Base-by-base conservation (phyloP, 2,329 filamentous ascomycete species). In the Sclerotinia glacialis region DNA sequence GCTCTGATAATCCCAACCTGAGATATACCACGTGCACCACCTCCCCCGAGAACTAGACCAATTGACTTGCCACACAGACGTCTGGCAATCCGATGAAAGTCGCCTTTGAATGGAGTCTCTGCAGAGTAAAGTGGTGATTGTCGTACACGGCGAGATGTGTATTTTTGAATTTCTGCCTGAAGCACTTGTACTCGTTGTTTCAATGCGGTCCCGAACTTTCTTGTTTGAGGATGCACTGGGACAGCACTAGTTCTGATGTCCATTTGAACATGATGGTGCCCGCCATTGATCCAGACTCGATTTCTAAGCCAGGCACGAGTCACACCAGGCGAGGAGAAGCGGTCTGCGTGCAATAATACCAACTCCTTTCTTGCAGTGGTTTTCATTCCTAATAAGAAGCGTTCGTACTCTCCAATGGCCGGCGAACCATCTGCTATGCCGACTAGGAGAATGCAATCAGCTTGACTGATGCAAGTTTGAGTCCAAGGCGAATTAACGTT, bases 401-500 rank as follows among this genome's bases (percentile, higher is more conserved):
- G 87, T 77, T 99, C 95, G 72, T 98, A 99, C 77, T 99, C 96
- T 52, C 95, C 95, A 71, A 98, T 95, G 54, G 86, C 89, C 0
- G 95, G 90, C 3, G 93, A 96, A 0, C 90, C 89, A 76, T 98
- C 95, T 0, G 93, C 95, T 18, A 98, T 80, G 0, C 93, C 95
- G 37, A 99, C 92, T 11, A 99, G 83, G 9, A 99, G 83, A 70
- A 99, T 97, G 72, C 93, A 97, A 78, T 99, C 95, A 1, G 95
- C 95, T 78, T 99, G 95, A 21, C 90, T 90, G 71, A 99, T 97
- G 77, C 96, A 99, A 0, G 95, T 98, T 75, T 97, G 93, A 0
- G 96, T 99, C 95, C 95, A 99, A 0, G 94, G 93, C 1, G 96
- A 92, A 73, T 97, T 98, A 73, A 98, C 95, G 68, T 89, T 97